Percentiles rank a stretch among this genome's conserved stretches.
These are phyloP conservation scores for Exophiala calicioides DNA, from an alignment of 2,329 filamentous ascomycete genomes.

Conservation along the genomic window DNA sequence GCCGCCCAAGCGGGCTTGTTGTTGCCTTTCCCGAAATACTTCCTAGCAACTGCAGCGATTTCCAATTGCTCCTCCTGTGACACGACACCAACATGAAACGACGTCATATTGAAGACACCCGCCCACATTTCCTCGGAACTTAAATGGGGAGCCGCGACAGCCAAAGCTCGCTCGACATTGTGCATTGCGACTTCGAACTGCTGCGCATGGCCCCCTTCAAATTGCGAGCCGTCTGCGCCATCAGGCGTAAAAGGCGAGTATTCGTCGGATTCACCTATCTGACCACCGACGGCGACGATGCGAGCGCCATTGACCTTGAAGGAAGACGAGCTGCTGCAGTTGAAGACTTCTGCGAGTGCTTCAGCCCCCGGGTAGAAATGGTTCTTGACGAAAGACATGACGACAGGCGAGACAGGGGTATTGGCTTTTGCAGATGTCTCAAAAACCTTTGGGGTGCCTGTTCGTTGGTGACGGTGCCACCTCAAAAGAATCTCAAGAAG, in stretches of 20 bases:
- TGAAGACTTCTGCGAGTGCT: conserved; percentile 35
- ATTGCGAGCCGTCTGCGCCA: conserved; percentile 12
- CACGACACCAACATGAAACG: conserved; percentile 14
- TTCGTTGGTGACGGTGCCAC: too few relatives aligned
- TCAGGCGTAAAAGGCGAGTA: conserved; percentile 13
- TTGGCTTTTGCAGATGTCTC: too few relatives aligned
- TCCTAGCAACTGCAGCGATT: conserved; percentile 14
- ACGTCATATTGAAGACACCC: conserved; percentile 16
- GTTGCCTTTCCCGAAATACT: conserved; percentile 15
- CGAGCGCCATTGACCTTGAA: conserved; percentile 10
- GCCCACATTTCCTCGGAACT: conserved; percentile 11
- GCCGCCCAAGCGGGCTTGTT: conserved; percentile 18
- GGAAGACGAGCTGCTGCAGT: conserved; percentile 28
- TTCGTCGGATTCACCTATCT: conserved; percentile 14
- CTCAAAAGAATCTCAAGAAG: too few relatives aligned
- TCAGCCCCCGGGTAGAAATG: conserved; percentile 32
- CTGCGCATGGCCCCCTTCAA: conserved; percentile 8
- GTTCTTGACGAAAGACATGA: conserved; percentile 27
- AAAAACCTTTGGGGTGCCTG: too few relatives aligned
- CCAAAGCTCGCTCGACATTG: conserved; percentile 16
- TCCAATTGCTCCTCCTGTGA: conserved; percentile 14
- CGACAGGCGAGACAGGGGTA: too few relatives aligned
- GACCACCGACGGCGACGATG: conserved; percentile 11
- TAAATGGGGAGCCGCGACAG: conserved; percentile 12
- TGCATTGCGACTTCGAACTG: conserved; percentile 15